Base-by-base conservation (phyloP, 768 basidiomycete genomes). In the Amanita polypyramis region DNA sequence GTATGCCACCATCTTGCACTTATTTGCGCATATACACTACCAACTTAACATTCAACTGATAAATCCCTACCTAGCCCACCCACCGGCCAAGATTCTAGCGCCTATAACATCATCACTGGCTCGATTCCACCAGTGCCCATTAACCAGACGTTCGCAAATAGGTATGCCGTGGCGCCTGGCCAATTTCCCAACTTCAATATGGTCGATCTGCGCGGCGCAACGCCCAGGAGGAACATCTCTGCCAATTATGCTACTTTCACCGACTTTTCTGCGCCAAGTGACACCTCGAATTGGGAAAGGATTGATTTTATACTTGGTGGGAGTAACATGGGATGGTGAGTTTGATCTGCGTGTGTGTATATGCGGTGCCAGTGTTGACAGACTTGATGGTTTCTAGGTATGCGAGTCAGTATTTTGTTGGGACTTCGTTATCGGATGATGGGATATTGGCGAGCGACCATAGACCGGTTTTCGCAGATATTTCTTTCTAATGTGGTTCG, bases 261-360 rank as follows among this genome's bases (percentile, higher is more conserved):
- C 2, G 76, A 73, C 0, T 79, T 77, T 55, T 60, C 60, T 11
- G 54, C 57, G n/a, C 67, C 71, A 4, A 61, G 64, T 6, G 65
- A 72, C 42, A 62, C 67, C 2, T 55, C 58, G 5, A 34, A 52
- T 12, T 73, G 63, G 59, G 51, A 60, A 30, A 62, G 74, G 43
- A 77, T 79, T 49, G 76, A 77, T 52, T 77, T 77, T 52, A 60
- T 76, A 1, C 71, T 75, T 45, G 76, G 74, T n/a, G 71, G 70
- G 5, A 73, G 62, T 41, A 73, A 67, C 43, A 54, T 63, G 4
- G 64, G 64, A 45, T 74, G 75, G 70, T 74, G 57, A 55, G 73
- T 48, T 20, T 33, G 21, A 34, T 41, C 45, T 17, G n/a, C 7
- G 23, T 25, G 3, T 45, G 43, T 14, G 10, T 21, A 8, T 21